These are phyloP conservation scores for Trametes pubescens DNA, from an alignment of 1,284 basidiomycete species.

Conservation along the genomic window DNA sequence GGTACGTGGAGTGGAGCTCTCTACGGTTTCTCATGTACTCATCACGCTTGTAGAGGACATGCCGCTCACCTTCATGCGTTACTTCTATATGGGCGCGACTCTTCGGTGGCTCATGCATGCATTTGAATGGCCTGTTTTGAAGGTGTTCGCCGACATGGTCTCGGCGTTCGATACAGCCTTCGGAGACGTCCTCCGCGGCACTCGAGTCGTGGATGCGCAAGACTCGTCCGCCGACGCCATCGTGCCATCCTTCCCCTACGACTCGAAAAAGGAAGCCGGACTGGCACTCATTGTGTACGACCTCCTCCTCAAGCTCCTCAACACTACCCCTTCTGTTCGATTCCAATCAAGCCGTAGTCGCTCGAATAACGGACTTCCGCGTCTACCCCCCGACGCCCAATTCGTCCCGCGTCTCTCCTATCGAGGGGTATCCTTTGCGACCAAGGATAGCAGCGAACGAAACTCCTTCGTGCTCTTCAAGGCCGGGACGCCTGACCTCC, in stretches of 20 bases:
- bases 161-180: slow-evolving; percentile 2
- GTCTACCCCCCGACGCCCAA: not conserved
- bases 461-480: slow-evolving; percentile 4
- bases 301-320: too few relatives aligned
- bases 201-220: not conserved
- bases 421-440: not conserved
- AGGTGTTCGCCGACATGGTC: too few relatives aligned
- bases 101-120: slow-evolving; percentile 9
- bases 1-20: slow-evolving; percentile 32
- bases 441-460: not conserved
- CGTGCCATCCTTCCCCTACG: too few relatives aligned
- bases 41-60: slow-evolving; percentile 7
- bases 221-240: too few relatives aligned
- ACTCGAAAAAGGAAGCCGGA: too few relatives aligned
- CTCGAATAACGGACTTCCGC: not conserved
- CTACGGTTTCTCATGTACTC: not conserved
- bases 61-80: slow-evolving; percentile 16
- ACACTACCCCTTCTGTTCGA: too few relatives aligned
- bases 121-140: slow-evolving; percentile 4
- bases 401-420: not conserved
- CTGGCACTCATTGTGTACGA: too few relatives aligned
- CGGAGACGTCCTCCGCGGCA: not conserved
- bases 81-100: slow-evolving; percentile 17
- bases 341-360: too few relatives aligned
- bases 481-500: not conserved